Percentiles rank a stretch among this genome's conserved stretches.
phyloP scores from a whole-genome alignment of 176 grass and related monocot genomes.

The Aegilops sharonensis region DNA sequence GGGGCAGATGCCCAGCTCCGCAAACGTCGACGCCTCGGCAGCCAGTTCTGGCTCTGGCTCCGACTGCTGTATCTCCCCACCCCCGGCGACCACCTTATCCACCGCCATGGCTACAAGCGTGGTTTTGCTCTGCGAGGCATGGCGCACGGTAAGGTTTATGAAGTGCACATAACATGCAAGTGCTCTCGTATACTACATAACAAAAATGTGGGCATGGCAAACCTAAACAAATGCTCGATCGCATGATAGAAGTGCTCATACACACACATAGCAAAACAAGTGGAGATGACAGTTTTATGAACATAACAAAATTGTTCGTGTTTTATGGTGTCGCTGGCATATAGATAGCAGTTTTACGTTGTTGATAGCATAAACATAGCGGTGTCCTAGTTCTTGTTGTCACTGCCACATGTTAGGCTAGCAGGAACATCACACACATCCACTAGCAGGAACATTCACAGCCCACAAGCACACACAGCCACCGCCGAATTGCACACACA shows the following conservation, averaged over 20 bases:
- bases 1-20: conserved; percentile 43
- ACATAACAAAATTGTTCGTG: too few species aligned
- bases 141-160: background rate
- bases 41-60: background rate
- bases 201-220: background rate
- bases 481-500: background rate
- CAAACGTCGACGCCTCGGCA: conserved; percentile 34
- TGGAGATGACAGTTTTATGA: background rate
- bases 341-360: background rate
- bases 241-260: background rate
- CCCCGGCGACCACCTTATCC: background rate
- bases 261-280: background rate
- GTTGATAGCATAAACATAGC: background rate
- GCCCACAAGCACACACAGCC: background rate
- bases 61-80: background rate
- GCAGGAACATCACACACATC: background rate
- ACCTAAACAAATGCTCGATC: background rate
- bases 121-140: background rate
- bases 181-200: background rate
- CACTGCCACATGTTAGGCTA: background rate
- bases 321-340: background rate
- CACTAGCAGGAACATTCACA: background rate
- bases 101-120: conserved; percentile 19
- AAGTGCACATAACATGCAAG: background rate
- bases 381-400: background rate